Conservation (phyloP, 2,329 filamentous ascomycete genomes). For the Fusarium poae region DNA sequence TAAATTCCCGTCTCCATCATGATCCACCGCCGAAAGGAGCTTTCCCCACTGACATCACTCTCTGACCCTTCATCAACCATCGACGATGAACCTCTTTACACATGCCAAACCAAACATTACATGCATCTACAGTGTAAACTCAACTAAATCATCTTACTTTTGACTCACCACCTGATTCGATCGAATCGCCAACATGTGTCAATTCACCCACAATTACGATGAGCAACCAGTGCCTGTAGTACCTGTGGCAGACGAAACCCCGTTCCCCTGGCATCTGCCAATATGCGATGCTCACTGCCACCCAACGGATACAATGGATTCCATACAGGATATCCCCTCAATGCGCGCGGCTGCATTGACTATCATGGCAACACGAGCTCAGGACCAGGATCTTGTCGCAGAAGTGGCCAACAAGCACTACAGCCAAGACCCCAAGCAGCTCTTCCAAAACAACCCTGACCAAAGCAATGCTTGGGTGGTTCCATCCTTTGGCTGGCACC, state of each 20-base stretch:
- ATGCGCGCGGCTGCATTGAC: constrained; percentile 78
- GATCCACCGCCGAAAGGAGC: constrained; percentile 21
- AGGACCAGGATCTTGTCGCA: constrained; percentile 81
- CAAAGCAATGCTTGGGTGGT: constrained; percentile 54
- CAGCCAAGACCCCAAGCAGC: constrained; percentile 49
- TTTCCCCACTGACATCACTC: constrained; percentile 36
- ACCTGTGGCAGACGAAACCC: constrained; percentile 14
- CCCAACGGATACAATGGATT: constrained; percentile 81
- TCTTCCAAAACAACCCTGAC: neutral
- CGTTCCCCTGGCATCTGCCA: constrained; percentile 77
- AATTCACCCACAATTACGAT: constrained; percentile 23
- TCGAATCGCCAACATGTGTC: constrained; percentile 21
- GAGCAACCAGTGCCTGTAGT: neutral
- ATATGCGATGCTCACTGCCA: constrained; percentile 87
- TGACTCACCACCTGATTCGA: neutral
- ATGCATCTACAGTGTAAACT: constrained; percentile 1
- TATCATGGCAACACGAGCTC: constrained; percentile 80
- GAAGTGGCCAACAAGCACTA: constrained; percentile 70
- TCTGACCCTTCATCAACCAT: constrained; percentile 17
- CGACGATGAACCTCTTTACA: constrained; percentile 10
- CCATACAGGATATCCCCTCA: constrained; percentile 66
- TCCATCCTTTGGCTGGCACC: constrained; percentile 88
- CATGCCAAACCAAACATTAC: neutral
- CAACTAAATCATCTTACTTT: neutral
- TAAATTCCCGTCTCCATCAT: constrained; percentile 16